Evolutionary conservation across 345 rosid species (phyloP), one percentile per base, ranked within the genome.

Genomic region (Erucastrum elatum): DNA sequence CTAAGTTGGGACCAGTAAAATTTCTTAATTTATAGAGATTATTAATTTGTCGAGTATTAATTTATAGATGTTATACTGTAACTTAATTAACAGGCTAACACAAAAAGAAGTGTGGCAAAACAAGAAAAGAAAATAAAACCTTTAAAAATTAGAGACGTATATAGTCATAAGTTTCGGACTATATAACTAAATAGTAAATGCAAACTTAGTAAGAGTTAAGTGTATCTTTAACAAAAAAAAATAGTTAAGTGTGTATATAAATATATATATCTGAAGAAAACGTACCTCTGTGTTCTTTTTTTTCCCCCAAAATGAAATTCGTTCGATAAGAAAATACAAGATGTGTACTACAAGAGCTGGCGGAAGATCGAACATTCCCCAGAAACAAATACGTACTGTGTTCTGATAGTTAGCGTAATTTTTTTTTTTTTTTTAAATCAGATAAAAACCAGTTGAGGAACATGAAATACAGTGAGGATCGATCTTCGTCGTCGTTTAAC

Each of bases 391-490:
- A 21, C 21, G 21, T 21, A 21, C 4, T 66, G 69, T 58, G 53
- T 72, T 72, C 68, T 35, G 68, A 73, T 73, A 68, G 61, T 68
- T 68, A 61, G 68, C 5, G 25, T 61, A 73, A 67, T 33, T 64
- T 15, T 26, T 13, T 11, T 39, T 15, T 26, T 13, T 11, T 39
- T 29, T 29, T 29, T 29, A 27, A 46, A 16, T 7, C 83, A 95
- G 46, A 93, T 82, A 66, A 95, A 95, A 35, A 95, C 97, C 99
- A 95, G 80, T 90, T 95, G 81, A 90, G 85, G 87, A 95, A 93
- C 94, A 87, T 87, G 85, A 93, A 90, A 95, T 83, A 86, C 98
- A 93, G 65, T 95, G 92, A 69, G 90, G 88, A 21, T 21, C 21
- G 31, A 80, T 85, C 90, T 71, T 93, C 96, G 33, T 91, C 93